A percentile compares a stretch with the other conserved stretches of the same genome.
Conservation (phyloP, 179 eudicot genomes). For the Corrigiola litoralis region DNA sequence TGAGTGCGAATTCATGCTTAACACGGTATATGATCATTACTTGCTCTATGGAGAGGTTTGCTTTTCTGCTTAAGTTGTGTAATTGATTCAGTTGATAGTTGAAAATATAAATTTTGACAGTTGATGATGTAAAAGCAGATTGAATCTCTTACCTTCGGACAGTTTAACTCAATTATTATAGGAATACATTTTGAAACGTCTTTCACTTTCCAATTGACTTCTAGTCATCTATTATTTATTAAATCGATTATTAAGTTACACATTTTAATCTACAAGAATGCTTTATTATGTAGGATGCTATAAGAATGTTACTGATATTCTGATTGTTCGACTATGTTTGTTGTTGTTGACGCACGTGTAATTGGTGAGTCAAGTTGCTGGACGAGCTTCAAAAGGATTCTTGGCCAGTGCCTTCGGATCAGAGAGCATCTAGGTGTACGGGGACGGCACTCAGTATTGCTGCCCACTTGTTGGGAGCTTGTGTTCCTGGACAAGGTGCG, state of each 20-base stretch:
- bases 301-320: conserved; percentile 22
- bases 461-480: conserved; percentile 84
- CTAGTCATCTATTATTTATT: not conserved
- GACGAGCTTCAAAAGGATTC: conserved; percentile 98
- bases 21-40: conserved; percentile 50
- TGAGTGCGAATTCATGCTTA: conserved; percentile 71
- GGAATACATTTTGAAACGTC: not conserved
- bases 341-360: conserved; percentile 2
- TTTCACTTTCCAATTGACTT: not conserved
- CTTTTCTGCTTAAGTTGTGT: not conserved
- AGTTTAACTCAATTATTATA: not conserved
- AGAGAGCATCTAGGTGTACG: conserved; percentile 83
- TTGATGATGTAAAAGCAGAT: not conserved
- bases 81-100: not conserved
- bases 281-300: too few species aligned
- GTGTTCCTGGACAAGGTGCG: conserved; percentile 91
- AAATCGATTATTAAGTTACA: not conserved
- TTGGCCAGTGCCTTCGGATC: conserved; percentile 78
- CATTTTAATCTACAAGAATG: not conserved
- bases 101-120: not conserved
- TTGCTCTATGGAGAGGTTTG: not conserved
- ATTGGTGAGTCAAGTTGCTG: conserved; percentile 44
- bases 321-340: conserved; percentile 8
- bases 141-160: not conserved
- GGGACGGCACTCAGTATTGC: conserved; percentile 83